Base-by-base conservation (phyloP, 2,329 filamentous ascomycete genomes). In the Pseudogymnoascus sp. region DNA sequence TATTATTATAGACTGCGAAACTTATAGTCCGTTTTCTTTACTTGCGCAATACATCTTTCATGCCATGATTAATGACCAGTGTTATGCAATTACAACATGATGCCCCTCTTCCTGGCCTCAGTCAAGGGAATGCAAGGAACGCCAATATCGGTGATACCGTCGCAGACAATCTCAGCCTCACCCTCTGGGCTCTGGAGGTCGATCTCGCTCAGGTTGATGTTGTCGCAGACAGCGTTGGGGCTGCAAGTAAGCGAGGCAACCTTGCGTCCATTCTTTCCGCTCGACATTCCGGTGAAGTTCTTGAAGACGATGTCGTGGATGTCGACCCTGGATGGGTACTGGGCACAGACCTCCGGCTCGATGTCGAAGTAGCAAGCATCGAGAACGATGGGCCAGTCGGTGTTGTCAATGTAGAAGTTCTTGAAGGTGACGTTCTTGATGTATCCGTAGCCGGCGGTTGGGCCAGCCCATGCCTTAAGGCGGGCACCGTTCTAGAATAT, bases 311-410 rank as follows among this genome's bases (percentile, higher is more conserved):
- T 78, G 69, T 86, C 81, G 26, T 80, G 83, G 64, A 87, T 80
- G 68, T 86, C 82, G 67, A 86, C 83, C 7, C 77, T 75, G 0
- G 82, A 83, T 0, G 84, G 83, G 66, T 83, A 81, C 13, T 76
- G 64, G 1, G 79, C 77, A 68, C 84, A 87, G 1, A 78, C 77
- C 0, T 78, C 78, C 3, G 75, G 67, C 66, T 75, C 78, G 66
- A 84, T 76, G 65, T 86, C 81, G 72, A 86, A 86, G 73, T 87
- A 87, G 73, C 84, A 87, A 28, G 83, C 83, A 68, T 87, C 84
- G 7, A 87, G 74, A 36, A 84, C 82, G 21, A 85, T 77, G 0
- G 82, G 78, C 65, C 80, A 78, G 67, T 86, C 83, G 19, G 82
- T 84, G 66, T 83, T 83, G 19, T 81, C 82, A 42, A 83, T 78